phyloP scores from a whole-genome alignment of 2,329 filamentous ascomycete genomes.

The Colletotrichum aenigma region DNA sequence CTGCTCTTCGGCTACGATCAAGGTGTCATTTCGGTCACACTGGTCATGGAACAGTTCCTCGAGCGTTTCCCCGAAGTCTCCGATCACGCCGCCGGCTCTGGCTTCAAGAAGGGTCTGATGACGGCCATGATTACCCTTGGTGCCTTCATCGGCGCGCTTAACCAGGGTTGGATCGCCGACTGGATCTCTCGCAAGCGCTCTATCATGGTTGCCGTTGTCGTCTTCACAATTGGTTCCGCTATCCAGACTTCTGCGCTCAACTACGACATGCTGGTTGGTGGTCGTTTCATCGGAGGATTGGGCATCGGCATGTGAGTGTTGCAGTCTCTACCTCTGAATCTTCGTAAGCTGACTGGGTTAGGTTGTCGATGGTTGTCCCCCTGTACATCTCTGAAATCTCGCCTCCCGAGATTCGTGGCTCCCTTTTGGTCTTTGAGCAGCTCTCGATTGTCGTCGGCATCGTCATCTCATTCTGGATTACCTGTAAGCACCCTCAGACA shows the following conservation, averaged over 20 bases:
- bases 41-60: conserved; percentile 34
- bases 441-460: conserved; percentile 35
- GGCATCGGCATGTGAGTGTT: conserved; percentile 44
- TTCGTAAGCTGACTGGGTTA: neutral
- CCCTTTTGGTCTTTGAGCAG: conserved; percentile 33
- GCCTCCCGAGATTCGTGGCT: conserved; percentile 38
- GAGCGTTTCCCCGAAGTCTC: conserved; percentile 38
- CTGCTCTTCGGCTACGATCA: conserved; percentile 50
- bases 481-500: neutral
- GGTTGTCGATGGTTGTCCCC: conserved; percentile 50
- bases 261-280: conserved; percentile 49
- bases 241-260: conserved; percentile 34
- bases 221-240: conserved; percentile 32
- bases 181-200: conserved; percentile 31
- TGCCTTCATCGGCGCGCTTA: conserved; percentile 54
- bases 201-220: conserved; percentile 32
- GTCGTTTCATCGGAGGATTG: conserved; percentile 52
- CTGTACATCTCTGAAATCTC: conserved; percentile 50
- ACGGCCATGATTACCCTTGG: conserved; percentile 57
- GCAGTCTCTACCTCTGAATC: rapidly evolving
- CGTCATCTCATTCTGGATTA: conserved; percentile 30
- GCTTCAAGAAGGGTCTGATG: conserved; percentile 28
- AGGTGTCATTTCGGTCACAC: conserved; percentile 43
- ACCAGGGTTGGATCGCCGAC: conserved; percentile 49
- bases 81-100: conserved; percentile 38